Evolutionary conservation across 306 rosid genomes (phyloP), one percentile per base, ranked within the genome.

Genomic region (Luffa acutangula): DNA sequence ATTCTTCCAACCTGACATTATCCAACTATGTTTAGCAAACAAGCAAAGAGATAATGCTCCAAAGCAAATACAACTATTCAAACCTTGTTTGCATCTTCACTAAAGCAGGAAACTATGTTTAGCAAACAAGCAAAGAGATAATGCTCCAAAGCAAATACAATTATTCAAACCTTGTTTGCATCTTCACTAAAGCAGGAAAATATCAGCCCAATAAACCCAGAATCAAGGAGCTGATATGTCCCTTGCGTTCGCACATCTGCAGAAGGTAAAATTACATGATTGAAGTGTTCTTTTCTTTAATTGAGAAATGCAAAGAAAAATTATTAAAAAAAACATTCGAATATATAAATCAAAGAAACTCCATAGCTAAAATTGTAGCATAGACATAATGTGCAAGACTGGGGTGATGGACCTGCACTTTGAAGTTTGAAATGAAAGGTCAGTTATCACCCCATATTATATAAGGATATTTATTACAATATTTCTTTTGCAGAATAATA

Each of bases 151-250:
- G 66, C 66, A 36, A 70, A 84, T 37, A 58, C 83, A 66, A 75
- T 82, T 85, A 78, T 58, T 70, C 81, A 71, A 82, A 95, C 97
- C 97, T 96, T 96, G 89, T 84, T 91, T 63, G 81, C 84, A 83
- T 95, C 99, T 87, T 95, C 94, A 81, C 93, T 96, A 83, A 80
- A 96, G 83, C 99, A 96, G 82, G 99, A 96, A 88, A 93, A 90
- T 60, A 96, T 96, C 86, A 96, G 88, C 71, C 99, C 98, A 56
- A 96, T 91, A 84, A 96, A 96, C 78, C 99, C 98, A 81, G 98
- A 85, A 84, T 96, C 99, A 64, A 96, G 97, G 86, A 96, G 99
- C 80, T 96, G 99, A 83, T 96, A 96, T 92, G 92, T 91, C 15
- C 89, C 98, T 80, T 96, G 99, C 78, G 98, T 96, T 63, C 92